phyloP scores from a whole-genome alignment of 495 filamentous ascomycete genomes.

The Aspergillus cristatus region DNA sequence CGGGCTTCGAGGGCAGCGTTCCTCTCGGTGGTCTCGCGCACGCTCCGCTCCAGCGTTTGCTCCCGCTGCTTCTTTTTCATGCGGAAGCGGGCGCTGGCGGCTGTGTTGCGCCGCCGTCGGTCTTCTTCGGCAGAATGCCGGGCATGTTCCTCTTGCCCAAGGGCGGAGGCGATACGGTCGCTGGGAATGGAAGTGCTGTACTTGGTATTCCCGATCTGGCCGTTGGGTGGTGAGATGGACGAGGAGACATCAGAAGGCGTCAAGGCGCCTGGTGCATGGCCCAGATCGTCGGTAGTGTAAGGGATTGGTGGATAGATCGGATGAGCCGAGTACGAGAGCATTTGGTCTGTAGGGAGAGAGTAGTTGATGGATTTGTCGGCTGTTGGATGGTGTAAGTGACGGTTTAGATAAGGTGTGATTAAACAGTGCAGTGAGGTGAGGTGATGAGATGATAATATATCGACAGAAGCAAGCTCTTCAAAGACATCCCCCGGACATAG shows the following conservation, averaged over 20 bases:
- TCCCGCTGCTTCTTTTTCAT: slow-evolving; percentile 99
- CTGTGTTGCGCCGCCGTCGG: slow-evolving; percentile 92
- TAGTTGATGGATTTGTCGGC: slow-evolving; percentile 39
- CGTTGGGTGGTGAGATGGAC: slow-evolving; percentile 40
- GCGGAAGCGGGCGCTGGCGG: slow-evolving; percentile 88
- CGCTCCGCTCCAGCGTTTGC: slow-evolving; percentile 78
- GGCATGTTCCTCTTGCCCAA: slow-evolving; percentile 38
- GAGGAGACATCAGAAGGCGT: slow-evolving; percentile 40
- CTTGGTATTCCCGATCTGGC: slow-evolving; percentile 36
- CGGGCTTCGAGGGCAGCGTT: slow-evolving; percentile 68
- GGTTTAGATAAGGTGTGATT: neutral
- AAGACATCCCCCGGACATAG: neutral
- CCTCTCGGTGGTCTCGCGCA: slow-evolving; percentile 86
- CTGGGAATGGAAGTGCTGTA: slow-evolving; percentile 38
- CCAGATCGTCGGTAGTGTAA: slow-evolving; percentile 34
- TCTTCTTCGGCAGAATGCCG: slow-evolving; percentile 90
- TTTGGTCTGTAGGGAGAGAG: slow-evolving; percentile 30
- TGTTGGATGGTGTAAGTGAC: slow-evolving; percentile 20
- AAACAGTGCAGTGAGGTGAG: slow-evolving; percentile 1
- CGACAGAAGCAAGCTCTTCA: too few relatives aligned
- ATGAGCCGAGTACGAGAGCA: slow-evolving; percentile 36
- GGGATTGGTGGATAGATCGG: slow-evolving; percentile 39
- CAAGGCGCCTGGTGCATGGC: slow-evolving; percentile 27
- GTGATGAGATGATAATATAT: too few relatives aligned
- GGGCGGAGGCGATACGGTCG: slow-evolving; percentile 33